phyloP scores from a whole-genome alignment of 305 asterid genomes.

The Andrographis paniculata region DNA sequence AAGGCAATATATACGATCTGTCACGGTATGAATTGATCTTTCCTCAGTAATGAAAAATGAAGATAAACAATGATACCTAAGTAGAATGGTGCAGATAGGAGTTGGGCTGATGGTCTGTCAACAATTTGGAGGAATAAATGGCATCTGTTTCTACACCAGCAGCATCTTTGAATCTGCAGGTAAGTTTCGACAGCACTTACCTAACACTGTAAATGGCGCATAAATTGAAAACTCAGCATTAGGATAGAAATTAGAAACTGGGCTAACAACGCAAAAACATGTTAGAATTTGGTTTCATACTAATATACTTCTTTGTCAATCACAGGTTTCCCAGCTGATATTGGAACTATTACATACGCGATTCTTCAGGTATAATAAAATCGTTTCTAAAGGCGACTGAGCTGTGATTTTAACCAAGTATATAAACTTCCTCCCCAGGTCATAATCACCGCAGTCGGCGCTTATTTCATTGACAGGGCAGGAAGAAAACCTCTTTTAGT shows the following conservation, averaged over 20 bases:
- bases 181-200: constrained; percentile 14
- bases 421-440: constrained; percentile 34
- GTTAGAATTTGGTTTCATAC: neutral
- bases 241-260: neutral
- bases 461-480: constrained; percentile 57
- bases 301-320: constrained; percentile 1
- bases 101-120: constrained; percentile 96
- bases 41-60: neutral
- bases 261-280: neutral
- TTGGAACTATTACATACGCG: constrained; percentile 75
- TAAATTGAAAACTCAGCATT: neutral
- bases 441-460: constrained; percentile 67
- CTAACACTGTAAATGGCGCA: neutral
- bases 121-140: constrained; percentile 94
- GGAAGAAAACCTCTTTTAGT: constrained; percentile 87
- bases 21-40: constrained; percentile 35
- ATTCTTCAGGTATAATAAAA: constrained; percentile 54
- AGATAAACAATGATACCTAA: neutral
- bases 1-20: constrained; percentile 59
- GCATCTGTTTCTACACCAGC: constrained; percentile 82
- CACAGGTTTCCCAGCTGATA: constrained; percentile 69
- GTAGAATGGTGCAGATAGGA: constrained; percentile 50
- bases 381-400: neutral
- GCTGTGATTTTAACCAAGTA: neutral
- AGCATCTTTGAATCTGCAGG: constrained; percentile 87